Conservation (phyloP, 805 yeast genomes). For the Scheffersomyces ergatensis region DNA sequence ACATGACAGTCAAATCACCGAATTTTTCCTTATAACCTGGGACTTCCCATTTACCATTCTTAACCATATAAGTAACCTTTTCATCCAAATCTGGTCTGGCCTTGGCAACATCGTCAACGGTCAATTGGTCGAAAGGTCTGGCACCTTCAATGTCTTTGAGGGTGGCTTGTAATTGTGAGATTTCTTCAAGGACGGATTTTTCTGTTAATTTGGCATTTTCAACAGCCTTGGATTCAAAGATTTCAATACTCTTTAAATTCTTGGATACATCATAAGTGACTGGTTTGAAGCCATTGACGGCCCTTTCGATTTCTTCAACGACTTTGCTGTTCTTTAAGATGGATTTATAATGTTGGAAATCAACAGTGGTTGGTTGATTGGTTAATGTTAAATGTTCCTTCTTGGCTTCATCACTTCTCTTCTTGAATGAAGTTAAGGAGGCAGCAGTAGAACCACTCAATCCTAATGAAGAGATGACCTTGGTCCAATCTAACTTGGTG, state of each 20-base stretch:
- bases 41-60: constrained; percentile 96
- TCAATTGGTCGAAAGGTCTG: constrained; percentile 95
- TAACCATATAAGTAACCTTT: constrained; percentile 91
- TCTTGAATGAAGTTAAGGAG: constrained; percentile 87
- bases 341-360: constrained; percentile 76
- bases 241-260: constrained; percentile 87
- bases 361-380: constrained; percentile 73
- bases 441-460: constrained; percentile 90
- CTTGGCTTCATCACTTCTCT: constrained; percentile 98
- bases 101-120: constrained; percentile 89
- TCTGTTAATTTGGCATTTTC: constrained; percentile 95
- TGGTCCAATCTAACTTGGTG: constrained; percentile 92
- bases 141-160: constrained; percentile 93
- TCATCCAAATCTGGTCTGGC: constrained; percentile 98
- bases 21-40: constrained; percentile 99
- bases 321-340: constrained; percentile 78
- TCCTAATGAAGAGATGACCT: constrained; percentile 83
- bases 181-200: constrained; percentile 80
- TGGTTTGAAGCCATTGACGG: constrained; percentile 75
- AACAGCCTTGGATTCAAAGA: constrained; percentile 92
- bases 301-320: constrained; percentile 76
- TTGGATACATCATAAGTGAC: constrained; percentile 81
- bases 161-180: constrained; percentile 81
- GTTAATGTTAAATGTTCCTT: constrained; percentile 69
- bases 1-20: constrained; percentile 95